Evolutionary conservation across 306 rosid genomes (phyloP), one percentile per base, ranked within the genome.

Genomic region (Quercus mongolica): DNA sequence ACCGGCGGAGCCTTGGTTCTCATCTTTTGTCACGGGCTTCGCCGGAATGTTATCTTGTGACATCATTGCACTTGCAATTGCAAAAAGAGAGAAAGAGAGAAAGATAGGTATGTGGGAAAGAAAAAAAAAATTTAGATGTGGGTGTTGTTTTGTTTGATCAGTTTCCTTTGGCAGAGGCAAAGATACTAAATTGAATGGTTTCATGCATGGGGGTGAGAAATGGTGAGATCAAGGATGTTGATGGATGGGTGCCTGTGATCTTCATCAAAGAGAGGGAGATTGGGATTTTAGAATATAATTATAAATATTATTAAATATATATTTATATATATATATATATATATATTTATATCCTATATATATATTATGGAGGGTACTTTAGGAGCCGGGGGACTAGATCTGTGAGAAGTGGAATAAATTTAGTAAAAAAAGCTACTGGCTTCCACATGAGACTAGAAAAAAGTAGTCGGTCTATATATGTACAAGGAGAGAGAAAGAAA

Each of bases 121-220:
- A 26, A 33, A 49, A 49, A 49, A 3, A 10, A 49, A 49, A 2
- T 2, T 46, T 56, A 58, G 28, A n/a, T 67, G 54, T 25, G 78
- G 49, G 21, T 51, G 56, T 74, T 38, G 10, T 76, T 5, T 79
- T 31, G 69, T 56, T 28, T 38, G 77, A 30, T 84, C 26, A 78
- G 91, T 91, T 89, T 90, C 87, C 87, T 89, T 89, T 74, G 44
- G 69, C 54, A 82, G 88, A 89, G 88, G 93, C 81, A 91, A 91
- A 87, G 81, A 85, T 78, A 75, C 81, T 72, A 30, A 83, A 85
- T 88, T 92, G 88, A 94, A 86, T 87, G 86, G 80, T 78, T 86
- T 94, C 93, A 90, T 88, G 97, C 84, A 90, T 76, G 90, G 74
- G 76, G 79, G 80, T 71, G 80, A 80, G 83, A 62, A 82, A 69